Conservation (phyloP, 306 rosid genomes). For the Cicer arietinum region DNA sequence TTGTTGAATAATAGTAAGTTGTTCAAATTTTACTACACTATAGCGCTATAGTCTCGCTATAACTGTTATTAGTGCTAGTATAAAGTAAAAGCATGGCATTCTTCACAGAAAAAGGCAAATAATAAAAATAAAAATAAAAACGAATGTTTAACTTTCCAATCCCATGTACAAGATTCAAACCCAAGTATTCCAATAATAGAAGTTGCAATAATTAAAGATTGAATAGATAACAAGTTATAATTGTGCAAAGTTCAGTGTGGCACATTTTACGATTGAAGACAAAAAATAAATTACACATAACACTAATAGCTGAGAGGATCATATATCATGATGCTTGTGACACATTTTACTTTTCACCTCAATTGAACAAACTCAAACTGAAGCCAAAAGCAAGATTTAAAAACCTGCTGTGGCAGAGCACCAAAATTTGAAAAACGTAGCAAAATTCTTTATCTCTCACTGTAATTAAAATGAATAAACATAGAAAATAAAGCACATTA, state of each 20-base stretch:
- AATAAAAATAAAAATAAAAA: background rate
- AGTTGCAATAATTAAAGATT: background rate
- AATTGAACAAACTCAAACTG: conserved; percentile 16
- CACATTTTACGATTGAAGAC: conserved; percentile 12
- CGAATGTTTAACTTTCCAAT: background rate
- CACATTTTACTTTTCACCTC: conserved; percentile 16
- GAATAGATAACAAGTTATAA: background rate
- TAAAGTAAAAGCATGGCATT: background rate
- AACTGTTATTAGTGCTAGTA: no score
- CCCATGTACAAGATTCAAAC: conserved; percentile 16
- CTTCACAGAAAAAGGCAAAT: background rate
- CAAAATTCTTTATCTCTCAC: conserved; percentile 14
- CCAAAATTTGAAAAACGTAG: conserved; percentile 10
- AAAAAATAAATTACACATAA: background rate
- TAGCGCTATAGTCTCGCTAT: no score
- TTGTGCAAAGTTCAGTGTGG: conserved; percentile 8
- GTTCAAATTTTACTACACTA: no score
- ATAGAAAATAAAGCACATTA: background rate
- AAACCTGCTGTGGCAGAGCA: background rate
- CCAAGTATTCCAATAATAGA: background rate
- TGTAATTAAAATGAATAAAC: background rate
- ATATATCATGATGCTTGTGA: background rate
- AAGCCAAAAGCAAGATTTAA: conserved; percentile 24
- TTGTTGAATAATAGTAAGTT: no score
- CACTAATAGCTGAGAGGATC: background rate